Conservation (phyloP, 495 filamentous ascomycete genomes). For the Parachaetomium inaequale region DNA sequence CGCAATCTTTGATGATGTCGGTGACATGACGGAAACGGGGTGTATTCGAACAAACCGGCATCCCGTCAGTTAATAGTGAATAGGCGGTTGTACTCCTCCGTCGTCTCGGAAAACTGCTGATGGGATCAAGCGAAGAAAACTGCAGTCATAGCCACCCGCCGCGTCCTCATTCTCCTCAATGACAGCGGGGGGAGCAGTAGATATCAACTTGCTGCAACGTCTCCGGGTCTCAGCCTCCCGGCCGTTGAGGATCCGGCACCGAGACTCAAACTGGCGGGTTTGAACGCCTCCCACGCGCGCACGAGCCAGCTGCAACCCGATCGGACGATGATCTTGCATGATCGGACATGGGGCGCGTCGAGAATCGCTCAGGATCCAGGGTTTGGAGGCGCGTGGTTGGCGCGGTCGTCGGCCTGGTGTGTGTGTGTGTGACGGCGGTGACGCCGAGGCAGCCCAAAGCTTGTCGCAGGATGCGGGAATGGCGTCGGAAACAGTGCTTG, state of each 20-base stretch:
- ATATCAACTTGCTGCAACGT: not conserved
- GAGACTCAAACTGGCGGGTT: conserved; percentile 2
- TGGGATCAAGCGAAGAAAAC: no score
- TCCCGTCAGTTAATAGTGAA: no score
- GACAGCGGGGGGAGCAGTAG: not conserved
- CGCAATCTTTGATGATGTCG: no score
- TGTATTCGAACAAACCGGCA: no score
- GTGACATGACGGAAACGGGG: no score
- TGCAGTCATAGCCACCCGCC: no score
- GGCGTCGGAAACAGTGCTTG: conserved; percentile 5
- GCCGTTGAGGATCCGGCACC: not conserved
- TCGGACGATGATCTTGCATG: not conserved
- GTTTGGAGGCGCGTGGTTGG: not conserved
- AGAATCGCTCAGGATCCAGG: not conserved
- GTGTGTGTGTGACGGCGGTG: not conserved
- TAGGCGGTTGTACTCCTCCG: no score
- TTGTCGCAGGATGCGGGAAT: not conserved
- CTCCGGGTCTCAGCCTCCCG: not conserved
- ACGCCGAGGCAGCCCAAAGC: conserved; percentile 1
- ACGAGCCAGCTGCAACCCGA: not conserved
- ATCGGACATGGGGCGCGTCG: not conserved
- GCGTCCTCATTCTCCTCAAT: no score
- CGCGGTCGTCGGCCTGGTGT: not conserved
- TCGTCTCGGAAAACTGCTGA: no score
- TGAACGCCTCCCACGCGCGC: not conserved